Evolutionary conservation across 2,329 filamentous ascomycete species (phyloP).

Genomic region (Penicillium sp.): DNA sequence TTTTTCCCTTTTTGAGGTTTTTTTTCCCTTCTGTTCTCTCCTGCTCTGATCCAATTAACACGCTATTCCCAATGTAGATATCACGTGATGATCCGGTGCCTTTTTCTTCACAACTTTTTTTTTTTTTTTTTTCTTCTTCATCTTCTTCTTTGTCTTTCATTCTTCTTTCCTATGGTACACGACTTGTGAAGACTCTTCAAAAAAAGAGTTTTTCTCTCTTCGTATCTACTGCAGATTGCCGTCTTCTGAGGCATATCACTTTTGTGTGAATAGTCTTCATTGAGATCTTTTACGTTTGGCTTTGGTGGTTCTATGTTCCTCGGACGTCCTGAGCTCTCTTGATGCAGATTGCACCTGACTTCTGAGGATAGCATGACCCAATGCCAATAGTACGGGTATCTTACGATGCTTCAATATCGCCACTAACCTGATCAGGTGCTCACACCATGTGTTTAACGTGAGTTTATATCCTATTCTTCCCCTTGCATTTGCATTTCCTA

Average conservation of each 20-base stretch:
- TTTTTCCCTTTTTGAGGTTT: slow-evolving; percentile 1
- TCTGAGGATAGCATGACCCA: slow-evolving; percentile 1
- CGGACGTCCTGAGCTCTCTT: slow-evolving; percentile 1
- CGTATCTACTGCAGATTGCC: neutral
- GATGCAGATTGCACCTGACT: slow-evolving; percentile 2
- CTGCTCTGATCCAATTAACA: slow-evolving; percentile 10
- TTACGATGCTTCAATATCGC: slow-evolving; percentile 7
- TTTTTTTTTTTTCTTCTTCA: slow-evolving; percentile 16
- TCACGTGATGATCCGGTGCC: slow-evolving; percentile 21
- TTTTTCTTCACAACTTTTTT: slow-evolving; percentile 16
- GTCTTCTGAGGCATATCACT: neutral
- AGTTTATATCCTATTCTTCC: slow-evolving; percentile 18
- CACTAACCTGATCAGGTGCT: slow-evolving; percentile 20
- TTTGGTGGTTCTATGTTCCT: neutral
- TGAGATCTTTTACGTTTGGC: neutral
- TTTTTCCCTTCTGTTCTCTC: neutral
- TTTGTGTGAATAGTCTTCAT: neutral
- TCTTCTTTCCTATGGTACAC: neutral
- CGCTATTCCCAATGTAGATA: slow-evolving; percentile 16
- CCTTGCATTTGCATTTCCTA: neutral
- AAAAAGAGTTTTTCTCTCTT: neutral
- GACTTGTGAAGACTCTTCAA: neutral
- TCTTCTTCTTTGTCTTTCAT: slow-evolving; percentile 15
- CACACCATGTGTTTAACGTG: slow-evolving; percentile 13
- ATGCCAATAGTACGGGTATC: neutral